Percentiles rank a stretch among this genome's conserved stretches.
Conservation (phyloP, 169 alveolate species). For the Cryptosporidium viatorum region DNA sequence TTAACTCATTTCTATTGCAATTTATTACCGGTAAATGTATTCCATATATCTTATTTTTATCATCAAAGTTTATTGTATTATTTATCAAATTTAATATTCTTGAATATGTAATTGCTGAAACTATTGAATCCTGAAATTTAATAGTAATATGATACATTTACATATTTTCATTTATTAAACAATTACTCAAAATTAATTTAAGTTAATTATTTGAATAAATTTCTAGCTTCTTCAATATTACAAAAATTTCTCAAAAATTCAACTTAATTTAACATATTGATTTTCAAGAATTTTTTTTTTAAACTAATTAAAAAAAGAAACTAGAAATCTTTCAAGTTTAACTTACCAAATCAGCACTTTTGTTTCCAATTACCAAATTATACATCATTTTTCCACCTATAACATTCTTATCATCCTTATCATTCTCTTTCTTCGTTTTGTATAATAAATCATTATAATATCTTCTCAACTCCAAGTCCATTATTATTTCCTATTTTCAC, state of each 20-base stretch:
- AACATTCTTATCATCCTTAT: not conserved
- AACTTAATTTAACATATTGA: too few relatives aligned
- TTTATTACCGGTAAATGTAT: conserved; percentile 43
- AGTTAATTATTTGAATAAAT: not conserved
- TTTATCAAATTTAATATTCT: conserved; percentile 12
- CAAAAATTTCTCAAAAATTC: too few relatives aligned
- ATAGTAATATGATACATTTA: not conserved
- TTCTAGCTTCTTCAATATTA: not conserved
- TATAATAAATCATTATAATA: not conserved
- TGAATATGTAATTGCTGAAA: conserved; percentile 55
- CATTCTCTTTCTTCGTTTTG: not conserved
- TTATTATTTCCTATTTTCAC: not conserved
- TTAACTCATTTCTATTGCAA: conserved; percentile 3
- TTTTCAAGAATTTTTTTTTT: not conserved
- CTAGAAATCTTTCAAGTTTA: not conserved
- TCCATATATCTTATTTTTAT: not conserved
- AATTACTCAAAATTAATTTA: not conserved
- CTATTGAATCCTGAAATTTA: conserved; percentile 38
- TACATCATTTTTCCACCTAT: not conserved
- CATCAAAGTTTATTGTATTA: conserved; percentile 13
- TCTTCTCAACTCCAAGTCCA: conserved; percentile 7
- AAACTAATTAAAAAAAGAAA: not conserved
- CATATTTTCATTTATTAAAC: too few relatives aligned
- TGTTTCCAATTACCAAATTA: conserved; percentile 42
- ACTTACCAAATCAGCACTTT: conserved; percentile 67